phyloP scores from a whole-genome alignment of 108 stramenopile genomes.

The Conticribra weissflogii region DNA sequence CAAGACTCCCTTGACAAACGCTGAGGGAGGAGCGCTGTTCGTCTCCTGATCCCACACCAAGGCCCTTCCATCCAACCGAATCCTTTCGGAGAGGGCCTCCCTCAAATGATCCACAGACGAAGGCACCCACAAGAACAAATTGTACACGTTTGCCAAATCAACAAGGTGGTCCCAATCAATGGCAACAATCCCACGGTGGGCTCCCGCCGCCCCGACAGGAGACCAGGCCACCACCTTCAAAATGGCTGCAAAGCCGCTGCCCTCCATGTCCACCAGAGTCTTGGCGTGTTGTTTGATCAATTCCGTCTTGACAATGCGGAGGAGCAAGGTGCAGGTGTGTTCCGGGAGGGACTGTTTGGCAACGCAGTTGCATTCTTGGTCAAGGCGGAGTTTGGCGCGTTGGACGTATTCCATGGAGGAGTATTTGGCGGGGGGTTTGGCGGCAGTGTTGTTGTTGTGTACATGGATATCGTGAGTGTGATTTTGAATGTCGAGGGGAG shows the following conservation, averaged over 20 bases:
- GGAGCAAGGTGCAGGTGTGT: conserved; percentile 85
- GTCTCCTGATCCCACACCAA: conserved; percentile 91
- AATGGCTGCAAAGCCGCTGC: conserved; percentile 89
- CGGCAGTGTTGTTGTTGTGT: no score
- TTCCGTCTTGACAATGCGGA: conserved; percentile 88
- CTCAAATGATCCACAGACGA: conserved; percentile 87
- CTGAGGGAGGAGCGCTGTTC: conserved; percentile 83
- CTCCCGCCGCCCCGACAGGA: conserved; percentile 20
- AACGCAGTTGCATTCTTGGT: conserved; percentile 86
- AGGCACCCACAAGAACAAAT: conserved; percentile 89
- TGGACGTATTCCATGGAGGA: conserved; percentile 89
- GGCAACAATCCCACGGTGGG: conserved; percentile 17
- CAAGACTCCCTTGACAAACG: conserved; percentile 93
- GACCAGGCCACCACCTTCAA: conserved; percentile 78
- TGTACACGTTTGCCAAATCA: conserved; percentile 90
- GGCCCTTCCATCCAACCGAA: conserved; percentile 76
- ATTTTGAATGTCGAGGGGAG: no score
- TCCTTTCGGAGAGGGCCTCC: conserved; percentile 76
- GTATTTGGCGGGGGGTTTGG: conserved; percentile 58
- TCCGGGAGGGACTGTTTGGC: conserved; percentile 67
- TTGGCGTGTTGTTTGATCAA: conserved; percentile 85
- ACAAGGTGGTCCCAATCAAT: conserved; percentile 58
- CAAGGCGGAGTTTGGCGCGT: conserved; percentile 81
- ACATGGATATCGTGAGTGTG: no score
- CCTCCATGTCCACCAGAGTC: conserved; percentile 93